Evolutionary conservation across 495 filamentous ascomycete genomes (phyloP).

Genomic region (Lophiostoma macrostomum): DNA sequence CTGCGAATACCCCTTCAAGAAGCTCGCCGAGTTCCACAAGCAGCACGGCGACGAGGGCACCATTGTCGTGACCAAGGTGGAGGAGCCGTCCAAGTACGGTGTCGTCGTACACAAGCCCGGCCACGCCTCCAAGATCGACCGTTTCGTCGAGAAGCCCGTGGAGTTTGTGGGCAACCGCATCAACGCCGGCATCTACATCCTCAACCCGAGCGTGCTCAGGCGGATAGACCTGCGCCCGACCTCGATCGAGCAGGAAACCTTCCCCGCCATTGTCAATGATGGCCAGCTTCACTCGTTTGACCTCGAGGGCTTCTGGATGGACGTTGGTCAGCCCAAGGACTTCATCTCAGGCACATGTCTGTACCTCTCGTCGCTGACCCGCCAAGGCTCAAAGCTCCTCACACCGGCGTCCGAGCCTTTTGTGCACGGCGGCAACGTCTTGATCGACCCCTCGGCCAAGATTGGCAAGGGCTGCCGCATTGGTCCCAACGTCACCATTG

Average conservation of each 20-base stretch:
- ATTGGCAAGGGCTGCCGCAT: slow-evolving; percentile 99
- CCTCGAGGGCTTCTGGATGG: slow-evolving; percentile 99
- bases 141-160: slow-evolving; percentile 99
- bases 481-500: slow-evolving; percentile 95
- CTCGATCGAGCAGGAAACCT: slow-evolving; percentile 99
- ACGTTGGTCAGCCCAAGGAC: slow-evolving; percentile 98
- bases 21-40: slow-evolving; percentile 87
- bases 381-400: slow-evolving; percentile 86
- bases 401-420: slow-evolving; percentile 70
- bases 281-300: slow-evolving; percentile 96
- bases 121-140: slow-evolving; percentile 89
- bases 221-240: slow-evolving; percentile 96
- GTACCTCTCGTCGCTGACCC: slow-evolving; percentile 89
- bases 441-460: slow-evolving; percentile 92
- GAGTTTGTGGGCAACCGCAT: slow-evolving; percentile 99
- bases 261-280: slow-evolving; percentile 90
- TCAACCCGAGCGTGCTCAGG: slow-evolving; percentile 85
- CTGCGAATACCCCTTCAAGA: slow-evolving; percentile 94
- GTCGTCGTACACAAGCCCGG: slow-evolving; percentile 96
- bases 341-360: slow-evolving; percentile 96
- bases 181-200: slow-evolving; percentile 98
- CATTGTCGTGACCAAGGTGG: slow-evolving; percentile 98
- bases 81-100: slow-evolving; percentile 98
- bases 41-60: slow-evolving; percentile 92
- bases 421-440: slow-evolving; percentile 92